Base-by-base conservation (phyloP, 108 stramenopile genomes). In the Thalassiosira profunda region DNA sequence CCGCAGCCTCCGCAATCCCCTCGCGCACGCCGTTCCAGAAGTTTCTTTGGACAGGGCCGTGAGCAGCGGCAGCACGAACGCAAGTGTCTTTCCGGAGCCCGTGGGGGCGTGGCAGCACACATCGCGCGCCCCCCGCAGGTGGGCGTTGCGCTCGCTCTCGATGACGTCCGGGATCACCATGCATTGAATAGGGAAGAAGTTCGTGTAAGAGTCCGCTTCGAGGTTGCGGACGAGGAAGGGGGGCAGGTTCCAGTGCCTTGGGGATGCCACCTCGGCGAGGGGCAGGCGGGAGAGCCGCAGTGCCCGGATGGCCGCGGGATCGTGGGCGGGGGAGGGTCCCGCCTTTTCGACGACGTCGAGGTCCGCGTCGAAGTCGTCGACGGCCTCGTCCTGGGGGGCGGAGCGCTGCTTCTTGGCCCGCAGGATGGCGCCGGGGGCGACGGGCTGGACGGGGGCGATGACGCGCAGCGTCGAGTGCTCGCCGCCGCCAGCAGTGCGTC, bases 161-260 rank as follows among this genome's bases (percentile, higher is more conserved):
- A 97, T 82, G 8, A 93, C 82, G 79, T 87, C 88, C 1, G 93
- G 93, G 52, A 97, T 85, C 14, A 89, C 87, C 46, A 84, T 68
- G 18, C 89, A 83, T 65, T 98, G 98, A 21, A 98, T 92, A 14
- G 98, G 96, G 56, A 98, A 98, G 68, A 98, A 97, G 38, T 83
- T 66, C 10, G 79, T 56, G 57, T 84, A 87, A 3, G 85, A 86
- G 55, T 91, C 87, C 15, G 56, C 58, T 61, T 76, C 43, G 25
- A 94, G 64, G 34, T 94, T 94, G 3, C 60, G 15, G 0, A 90
- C 48, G 49, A 94, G 63, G 78, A 94, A 94, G 11, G 83, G 74
- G 34, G 90, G 87, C 26, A 94, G 69, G 30, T 76, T 72, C 89
- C 87, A 92, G 40, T 58, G 60, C 40, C 58, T 57, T n/a, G n/a